These are phyloP conservation scores for Penicillium antarcticum DNA, from an alignment of 495 filamentous ascomycete genomes.

Conservation along the genomic window DNA sequence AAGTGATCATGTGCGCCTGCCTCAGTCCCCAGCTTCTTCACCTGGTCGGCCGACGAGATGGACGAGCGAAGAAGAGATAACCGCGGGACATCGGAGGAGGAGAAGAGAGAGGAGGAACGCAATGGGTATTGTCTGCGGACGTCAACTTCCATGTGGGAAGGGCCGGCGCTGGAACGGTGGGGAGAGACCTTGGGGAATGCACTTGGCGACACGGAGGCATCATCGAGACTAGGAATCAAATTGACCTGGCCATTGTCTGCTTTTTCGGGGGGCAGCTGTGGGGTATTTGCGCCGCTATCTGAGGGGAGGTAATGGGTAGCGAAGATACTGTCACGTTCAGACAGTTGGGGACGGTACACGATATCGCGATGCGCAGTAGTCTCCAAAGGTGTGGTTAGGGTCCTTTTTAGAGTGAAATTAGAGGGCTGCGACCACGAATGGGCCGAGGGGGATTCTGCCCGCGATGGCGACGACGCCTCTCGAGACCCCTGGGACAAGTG, in stretches of 20 bases:
- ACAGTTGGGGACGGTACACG: slow-evolving; percentile 48
- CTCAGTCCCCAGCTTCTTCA: slow-evolving; percentile 20
- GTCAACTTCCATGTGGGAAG: slow-evolving; percentile 46
- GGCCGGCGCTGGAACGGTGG: slow-evolving; percentile 28
- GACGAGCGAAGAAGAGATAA: slow-evolving; percentile 29
- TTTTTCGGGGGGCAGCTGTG: slow-evolving; percentile 43
- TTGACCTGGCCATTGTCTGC: slow-evolving; percentile 31
- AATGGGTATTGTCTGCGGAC: slow-evolving; percentile 37
- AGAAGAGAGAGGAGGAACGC: slow-evolving; percentile 29
- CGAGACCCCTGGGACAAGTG: slow-evolving; percentile 30
- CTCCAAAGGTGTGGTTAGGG: slow-evolving; percentile 28
- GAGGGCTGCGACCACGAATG: slow-evolving; percentile 36
- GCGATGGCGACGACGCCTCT: slow-evolving; percentile 35
- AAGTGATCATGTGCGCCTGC: slow-evolving; percentile 6
- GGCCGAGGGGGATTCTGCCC: slow-evolving; percentile 40
- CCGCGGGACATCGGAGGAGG: slow-evolving; percentile 23
- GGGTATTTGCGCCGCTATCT: slow-evolving; percentile 46
- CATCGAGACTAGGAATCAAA: slow-evolving; percentile 29
- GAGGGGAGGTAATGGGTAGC: slow-evolving; percentile 56
- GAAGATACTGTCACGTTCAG: slow-evolving; percentile 63
- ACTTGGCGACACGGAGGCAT: slow-evolving; percentile 34
- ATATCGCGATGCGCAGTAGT: slow-evolving; percentile 22
- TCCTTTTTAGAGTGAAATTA: slow-evolving; percentile 36
- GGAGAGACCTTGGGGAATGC: slow-evolving; percentile 36
- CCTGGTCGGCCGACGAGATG: slow-evolving; percentile 24